Evolutionary conservation across 2,329 filamentous ascomycete species (phyloP).

Genomic region (Pseudogymnoascus verrucosus): DNA sequence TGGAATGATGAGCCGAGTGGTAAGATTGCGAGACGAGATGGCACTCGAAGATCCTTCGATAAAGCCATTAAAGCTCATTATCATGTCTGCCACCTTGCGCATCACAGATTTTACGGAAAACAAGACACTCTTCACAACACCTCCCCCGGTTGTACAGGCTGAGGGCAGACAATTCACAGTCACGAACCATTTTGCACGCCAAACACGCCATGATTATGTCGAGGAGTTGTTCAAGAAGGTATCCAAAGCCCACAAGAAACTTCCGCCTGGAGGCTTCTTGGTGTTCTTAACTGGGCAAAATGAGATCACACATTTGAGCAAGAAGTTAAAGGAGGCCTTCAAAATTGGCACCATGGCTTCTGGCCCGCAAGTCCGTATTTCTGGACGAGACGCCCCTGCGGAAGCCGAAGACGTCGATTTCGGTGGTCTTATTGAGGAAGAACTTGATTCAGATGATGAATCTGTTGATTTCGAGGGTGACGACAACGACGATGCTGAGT

Average conservation of each 20-base stretch:
- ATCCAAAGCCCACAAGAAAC: constrained; percentile 75
- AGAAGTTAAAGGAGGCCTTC: constrained; percentile 61
- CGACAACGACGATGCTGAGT: constrained; percentile 33
- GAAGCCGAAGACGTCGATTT: constrained; percentile 86
- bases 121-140: constrained; percentile 62
- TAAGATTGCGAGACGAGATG: constrained; percentile 72
- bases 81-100: constrained; percentile 94
- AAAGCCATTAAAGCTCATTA: constrained; percentile 81
- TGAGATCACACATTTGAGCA: constrained; percentile 80
- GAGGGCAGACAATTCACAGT: constrained; percentile 91
- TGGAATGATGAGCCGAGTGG: constrained; percentile 89
- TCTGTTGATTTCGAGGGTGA: constrained; percentile 57
- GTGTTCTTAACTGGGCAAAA: constrained; percentile 92
- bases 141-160: constrained; percentile 78
- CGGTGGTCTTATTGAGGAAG: constrained; percentile 52
- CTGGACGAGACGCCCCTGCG: constrained; percentile 67
- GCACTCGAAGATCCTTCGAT: constrained; percentile 60
- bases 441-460: constrained; percentile 49
- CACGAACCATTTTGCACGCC: constrained; percentile 77
- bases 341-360: constrained; percentile 37
- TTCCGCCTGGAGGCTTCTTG: constrained; percentile 83
- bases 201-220: constrained; percentile 78
- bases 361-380: constrained; percentile 63
- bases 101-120: constrained; percentile 90
- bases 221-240: constrained; percentile 88